Evolutionary conservation across 2,329 filamentous ascomycete genomes (phyloP), one percentile per base, ranked within the genome.

Genomic region (Xylariaceae sp.): DNA sequence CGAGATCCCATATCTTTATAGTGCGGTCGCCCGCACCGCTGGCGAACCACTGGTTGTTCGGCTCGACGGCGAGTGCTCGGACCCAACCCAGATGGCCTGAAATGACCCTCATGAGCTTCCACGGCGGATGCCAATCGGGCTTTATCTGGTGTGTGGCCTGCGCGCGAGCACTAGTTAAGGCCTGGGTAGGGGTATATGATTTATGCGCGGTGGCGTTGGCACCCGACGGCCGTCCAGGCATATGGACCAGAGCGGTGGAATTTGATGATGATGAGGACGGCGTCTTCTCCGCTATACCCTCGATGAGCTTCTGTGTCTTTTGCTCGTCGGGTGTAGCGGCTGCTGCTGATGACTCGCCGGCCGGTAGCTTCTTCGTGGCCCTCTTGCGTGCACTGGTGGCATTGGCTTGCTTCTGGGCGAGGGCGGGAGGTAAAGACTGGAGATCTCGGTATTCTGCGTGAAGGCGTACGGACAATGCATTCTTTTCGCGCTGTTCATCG

Each of bases 1-100:
- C 94, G 60, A 99, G 73, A 73, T 99, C 92, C 92, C 92, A 99
- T 60, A 99, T 95, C 76, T 99, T 99, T 74, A 99, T 96, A 1
- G 92, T 97, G 50, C 95, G 80, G 70, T 99, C 94, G 53, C 92
- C 95, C 5, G 92, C 91, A 58, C 94, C 94, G 64, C 89, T 95
- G 26, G 91, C 94, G 71, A 99, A 99, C 90, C 91, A 99, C 71
- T 96, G 84, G 72, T 99, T 99, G 66, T 89, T 89, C 1, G 95
- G 95, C 72, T 99, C 95, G 47, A 97, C 89, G 1, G 92, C 89
- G 65, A 96, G 75, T 62, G 83, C 83, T 58, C 91, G 81, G 60
- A 99, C 94, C 94, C 94, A 99, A 30, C 94, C 94, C 64, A 99
- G 73, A 70, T 97, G 94, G 12, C 95, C 94, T 0, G 91, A 96